phyloP scores from a whole-genome alignment of 352 stramenopile species.

The Phytopythium aichiense region DNA sequence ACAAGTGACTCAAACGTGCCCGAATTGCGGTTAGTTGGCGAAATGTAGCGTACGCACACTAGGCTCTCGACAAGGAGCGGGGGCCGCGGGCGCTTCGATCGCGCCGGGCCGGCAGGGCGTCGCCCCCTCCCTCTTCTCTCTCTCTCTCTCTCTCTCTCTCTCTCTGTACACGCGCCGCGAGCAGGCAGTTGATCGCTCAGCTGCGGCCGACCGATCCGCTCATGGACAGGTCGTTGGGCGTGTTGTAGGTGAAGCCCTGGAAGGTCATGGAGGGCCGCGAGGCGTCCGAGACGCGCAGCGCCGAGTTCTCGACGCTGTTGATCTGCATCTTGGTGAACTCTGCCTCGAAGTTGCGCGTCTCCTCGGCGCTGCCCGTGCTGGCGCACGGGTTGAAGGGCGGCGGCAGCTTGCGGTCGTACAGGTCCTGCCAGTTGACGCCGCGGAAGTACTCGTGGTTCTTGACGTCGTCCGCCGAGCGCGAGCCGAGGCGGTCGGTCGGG shows the following conservation, averaged over 20 bases:
- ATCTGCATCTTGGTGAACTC: conserved; percentile 91
- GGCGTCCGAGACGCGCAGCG: conserved; percentile 64
- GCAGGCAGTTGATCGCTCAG: conserved; percentile 8
- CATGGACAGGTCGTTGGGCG: conserved; percentile 84
- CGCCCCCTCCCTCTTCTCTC: not conserved
- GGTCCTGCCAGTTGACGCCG: conserved; percentile 75
- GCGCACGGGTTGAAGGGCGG: conserved; percentile 87
- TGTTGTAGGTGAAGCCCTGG: conserved; percentile 89
- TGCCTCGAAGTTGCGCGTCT: conserved; percentile 88
- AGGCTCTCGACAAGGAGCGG: no score
- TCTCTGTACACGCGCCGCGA: not conserved
- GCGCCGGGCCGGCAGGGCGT: not conserved
- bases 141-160: not conserved
- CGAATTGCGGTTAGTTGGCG: not conserved
- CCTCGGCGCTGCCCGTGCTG: conserved; percentile 47
- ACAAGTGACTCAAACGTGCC: not conserved
- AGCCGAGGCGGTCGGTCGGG: conserved; percentile 75
- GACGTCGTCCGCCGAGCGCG: conserved; percentile 71
- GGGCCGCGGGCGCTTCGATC: not conserved
- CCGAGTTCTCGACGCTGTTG: conserved; percentile 78
- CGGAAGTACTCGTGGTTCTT: conserved; percentile 86
- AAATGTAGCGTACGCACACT: not conserved
- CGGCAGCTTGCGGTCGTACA: conserved; percentile 79
- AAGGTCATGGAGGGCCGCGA: conserved; percentile 86
- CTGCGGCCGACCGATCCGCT: conserved; percentile 51